Percentiles rank a stretch among this genome's conserved stretches.
Evolutionary conservation across 2,329 filamentous ascomycete genomes (phyloP).

Genomic region (Colletotrichum sp.): DNA sequence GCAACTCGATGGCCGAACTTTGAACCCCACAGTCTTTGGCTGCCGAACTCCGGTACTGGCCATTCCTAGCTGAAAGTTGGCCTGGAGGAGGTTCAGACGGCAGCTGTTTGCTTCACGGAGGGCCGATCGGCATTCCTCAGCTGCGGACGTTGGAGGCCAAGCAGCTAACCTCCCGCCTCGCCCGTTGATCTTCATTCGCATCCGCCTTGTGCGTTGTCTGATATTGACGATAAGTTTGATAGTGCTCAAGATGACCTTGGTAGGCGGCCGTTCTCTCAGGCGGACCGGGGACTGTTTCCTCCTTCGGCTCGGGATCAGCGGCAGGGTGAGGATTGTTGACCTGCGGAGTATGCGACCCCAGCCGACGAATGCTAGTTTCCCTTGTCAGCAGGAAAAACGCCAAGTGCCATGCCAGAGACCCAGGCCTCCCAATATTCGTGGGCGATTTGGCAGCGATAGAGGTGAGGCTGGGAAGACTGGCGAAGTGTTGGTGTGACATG

Average conservation of each 20-base stretch:
- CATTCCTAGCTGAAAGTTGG: background rate
- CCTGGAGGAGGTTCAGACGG: background rate
- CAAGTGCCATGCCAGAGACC: background rate
- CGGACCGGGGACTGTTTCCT: background rate
- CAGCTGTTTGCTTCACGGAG: background rate
- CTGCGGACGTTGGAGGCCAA: constrained; percentile 2
- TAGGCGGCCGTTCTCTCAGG: background rate
- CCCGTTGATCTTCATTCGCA: background rate
- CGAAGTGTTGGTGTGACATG: background rate
- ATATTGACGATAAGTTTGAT: background rate
- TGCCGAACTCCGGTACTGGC: constrained; percentile 7
- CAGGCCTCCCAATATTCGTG: background rate
- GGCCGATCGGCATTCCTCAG: background rate
- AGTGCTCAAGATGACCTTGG: background rate
- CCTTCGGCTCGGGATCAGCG: background rate
- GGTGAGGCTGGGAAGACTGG: background rate
- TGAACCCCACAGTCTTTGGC: constrained; percentile 6
- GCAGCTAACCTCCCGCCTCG: background rate
- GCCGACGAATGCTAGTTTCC: constrained; percentile 1
- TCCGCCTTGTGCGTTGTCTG: background rate
- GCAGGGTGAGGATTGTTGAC: background rate
- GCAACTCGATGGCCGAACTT: background rate
- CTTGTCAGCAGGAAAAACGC: background rate
- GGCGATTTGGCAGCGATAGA: background rate
- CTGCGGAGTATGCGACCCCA: background rate